phyloP scores from a whole-genome alignment of 345 rosid genomes.

The Adansonia digitata region DNA sequence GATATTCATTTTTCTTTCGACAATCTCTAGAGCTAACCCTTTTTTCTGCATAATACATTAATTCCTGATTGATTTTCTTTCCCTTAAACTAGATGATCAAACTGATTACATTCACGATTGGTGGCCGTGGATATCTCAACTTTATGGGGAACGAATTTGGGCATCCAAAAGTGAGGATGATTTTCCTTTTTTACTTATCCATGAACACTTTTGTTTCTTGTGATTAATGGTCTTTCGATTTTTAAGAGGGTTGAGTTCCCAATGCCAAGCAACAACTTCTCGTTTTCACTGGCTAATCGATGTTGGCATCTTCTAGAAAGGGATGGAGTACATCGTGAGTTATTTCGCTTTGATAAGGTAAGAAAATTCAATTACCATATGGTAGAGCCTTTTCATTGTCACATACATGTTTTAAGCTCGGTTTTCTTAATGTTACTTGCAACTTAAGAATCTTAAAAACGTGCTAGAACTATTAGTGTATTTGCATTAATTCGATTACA shows the following conservation, averaged over 20 bases:
- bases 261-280: conserved; percentile 69
- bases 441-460: neutral
- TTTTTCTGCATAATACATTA: neutral
- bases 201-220: conserved; percentile 11
- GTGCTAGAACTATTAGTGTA: neutral
- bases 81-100: conserved; percentile 67
- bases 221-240: conserved; percentile 25
- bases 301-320: conserved; percentile 70
- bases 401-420: neutral
- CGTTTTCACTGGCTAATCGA: conserved; percentile 83
- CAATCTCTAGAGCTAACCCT: neutral
- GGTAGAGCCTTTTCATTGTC: neutral
- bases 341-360: conserved; percentile 82
- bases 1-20: conserved; percentile 2
- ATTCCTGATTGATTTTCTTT: conserved; percentile 21
- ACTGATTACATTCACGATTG: conserved; percentile 72
- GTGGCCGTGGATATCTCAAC: conserved; percentile 86
- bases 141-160: conserved; percentile 99
- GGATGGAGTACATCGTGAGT: conserved; percentile 45
- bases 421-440: neutral
- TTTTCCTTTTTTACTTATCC: conserved; percentile 8
- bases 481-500: neutral
- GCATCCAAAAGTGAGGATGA: conserved; percentile 69
- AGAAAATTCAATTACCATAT: neutral
- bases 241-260: conserved; percentile 92